Conservation (phyloP, 306 rosid species). For the Echinosophora koreensis region DNA sequence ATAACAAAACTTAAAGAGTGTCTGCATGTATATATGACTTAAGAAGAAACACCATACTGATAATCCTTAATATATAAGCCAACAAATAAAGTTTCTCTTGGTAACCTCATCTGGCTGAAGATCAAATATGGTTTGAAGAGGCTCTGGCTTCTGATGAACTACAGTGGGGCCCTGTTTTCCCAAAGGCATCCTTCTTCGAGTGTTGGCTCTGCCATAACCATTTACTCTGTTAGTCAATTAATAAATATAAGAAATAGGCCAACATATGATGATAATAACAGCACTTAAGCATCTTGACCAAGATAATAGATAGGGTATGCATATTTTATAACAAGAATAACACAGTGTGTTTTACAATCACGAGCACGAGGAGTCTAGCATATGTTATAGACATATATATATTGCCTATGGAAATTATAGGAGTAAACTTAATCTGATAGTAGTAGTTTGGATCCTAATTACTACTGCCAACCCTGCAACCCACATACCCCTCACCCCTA, state of each 20-base stretch:
- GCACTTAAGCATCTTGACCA: constrained; percentile 35
- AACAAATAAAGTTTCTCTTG: constrained; percentile 44
- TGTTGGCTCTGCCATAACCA: constrained; percentile 78
- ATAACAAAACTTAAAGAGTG: not conserved
- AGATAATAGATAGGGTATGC: not conserved
- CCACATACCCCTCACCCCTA: not conserved
- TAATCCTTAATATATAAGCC: constrained; percentile 31
- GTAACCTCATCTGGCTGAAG: constrained; percentile 89
- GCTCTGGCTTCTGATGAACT: constrained; percentile 97
- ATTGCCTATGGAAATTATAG: not conserved
- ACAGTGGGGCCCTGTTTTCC: constrained; percentile 83
- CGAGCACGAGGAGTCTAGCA: not conserved
- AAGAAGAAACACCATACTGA: not conserved
- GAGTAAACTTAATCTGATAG: not conserved
- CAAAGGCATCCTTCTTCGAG: constrained; percentile 74
- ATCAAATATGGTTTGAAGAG: constrained; percentile 88
- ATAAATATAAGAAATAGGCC: constrained; percentile 39
- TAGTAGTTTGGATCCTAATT: not conserved
- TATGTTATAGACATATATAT: constrained; percentile 14
- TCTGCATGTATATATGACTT: not conserved
- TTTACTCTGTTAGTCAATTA: constrained; percentile 58
- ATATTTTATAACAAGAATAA: too few species aligned
- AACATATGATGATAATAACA: constrained; percentile 35
- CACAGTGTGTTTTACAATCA: not conserved
- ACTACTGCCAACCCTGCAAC: not conserved